Evolutionary conservation across 805 yeast genomes (phyloP).

Genomic region (Wickerhamiella musiphila): DNA sequence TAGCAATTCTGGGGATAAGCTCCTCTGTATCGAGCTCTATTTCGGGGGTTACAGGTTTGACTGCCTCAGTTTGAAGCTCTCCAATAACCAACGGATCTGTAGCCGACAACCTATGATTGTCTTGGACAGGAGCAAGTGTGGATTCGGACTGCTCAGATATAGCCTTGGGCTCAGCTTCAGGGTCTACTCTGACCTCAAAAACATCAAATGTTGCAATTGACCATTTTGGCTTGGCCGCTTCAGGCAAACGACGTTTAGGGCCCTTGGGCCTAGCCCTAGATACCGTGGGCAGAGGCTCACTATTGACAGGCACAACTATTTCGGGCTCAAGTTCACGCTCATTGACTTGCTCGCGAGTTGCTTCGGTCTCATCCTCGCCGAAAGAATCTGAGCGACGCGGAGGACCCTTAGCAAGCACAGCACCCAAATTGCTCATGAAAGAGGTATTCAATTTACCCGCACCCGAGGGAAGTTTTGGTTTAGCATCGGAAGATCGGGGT

Average conservation of each 20-base stretch:
- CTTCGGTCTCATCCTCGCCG: neutral
- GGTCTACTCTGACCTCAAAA: slow-evolving; percentile 4
- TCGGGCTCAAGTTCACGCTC: slow-evolving; percentile 2
- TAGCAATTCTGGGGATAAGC: too few species aligned
- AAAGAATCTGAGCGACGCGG: slow-evolving; percentile 6
- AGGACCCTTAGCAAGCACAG: slow-evolving; percentile 15
- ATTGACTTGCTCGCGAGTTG: slow-evolving; percentile 1
- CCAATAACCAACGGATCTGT: neutral
- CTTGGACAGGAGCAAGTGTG: too few species aligned
- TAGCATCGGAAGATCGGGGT: too few species aligned
- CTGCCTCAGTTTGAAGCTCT: neutral
- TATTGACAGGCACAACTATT: neutral
- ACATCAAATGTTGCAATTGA: slow-evolving; percentile 8
- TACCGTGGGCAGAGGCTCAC: slow-evolving; percentile 1
- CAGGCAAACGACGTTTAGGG: slow-evolving; percentile 20
- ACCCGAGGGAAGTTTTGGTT: neutral
- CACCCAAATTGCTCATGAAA: slow-evolving; percentile 12
- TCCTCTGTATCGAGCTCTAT: neutral
- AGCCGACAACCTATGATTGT: too few species aligned
- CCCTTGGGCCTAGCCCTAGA: slow-evolving; percentile 17
- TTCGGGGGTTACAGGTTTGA: neutral
- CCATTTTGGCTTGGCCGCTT: slow-evolving; percentile 15
- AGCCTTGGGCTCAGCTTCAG: neutral
- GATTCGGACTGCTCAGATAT: too few species aligned
- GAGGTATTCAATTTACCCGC: slow-evolving; percentile 10